Evolutionary conservation across 2,329 filamentous ascomycete species (phyloP).

Genomic region (Sclerotinia glacialis): DNA sequence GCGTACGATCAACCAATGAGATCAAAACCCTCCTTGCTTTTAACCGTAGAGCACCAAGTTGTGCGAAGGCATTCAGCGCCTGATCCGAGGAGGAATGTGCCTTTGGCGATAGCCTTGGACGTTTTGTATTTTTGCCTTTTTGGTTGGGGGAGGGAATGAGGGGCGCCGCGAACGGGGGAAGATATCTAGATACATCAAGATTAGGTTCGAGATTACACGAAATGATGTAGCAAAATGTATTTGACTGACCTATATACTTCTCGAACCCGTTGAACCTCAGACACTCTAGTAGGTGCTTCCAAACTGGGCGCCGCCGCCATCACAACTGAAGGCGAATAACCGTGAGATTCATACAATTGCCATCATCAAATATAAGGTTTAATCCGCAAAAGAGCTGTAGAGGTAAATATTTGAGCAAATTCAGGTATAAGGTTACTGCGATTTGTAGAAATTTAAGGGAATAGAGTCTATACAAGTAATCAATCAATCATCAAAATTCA

Average conservation of each 20-base stretch:
- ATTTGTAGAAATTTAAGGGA: too few relatives aligned
- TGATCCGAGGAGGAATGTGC: conserved; percentile 42
- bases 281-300: not conserved
- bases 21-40: conserved; percentile 47
- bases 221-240: not conserved
- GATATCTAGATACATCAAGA: not conserved
- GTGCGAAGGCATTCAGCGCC: conserved; percentile 46
- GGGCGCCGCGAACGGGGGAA: conserved; percentile 10
- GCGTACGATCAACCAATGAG: conserved; percentile 38
- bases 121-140: not conserved
- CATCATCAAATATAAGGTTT: not conserved
- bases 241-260: conserved; percentile 17
- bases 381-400: not conserved
- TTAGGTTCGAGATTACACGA: not conserved
- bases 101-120: not conserved
- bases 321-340: not conserved
- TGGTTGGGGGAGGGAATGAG: not conserved
- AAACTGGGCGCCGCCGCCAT: not conserved
- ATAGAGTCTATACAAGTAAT: too few relatives aligned
- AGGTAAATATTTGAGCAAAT: too few relatives aligned
- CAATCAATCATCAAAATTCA: too few relatives aligned
- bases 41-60: conserved; percentile 49
- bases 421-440: too few relatives aligned
- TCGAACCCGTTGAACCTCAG: conserved; percentile 17
- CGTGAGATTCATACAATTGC: not conserved